These are phyloP conservation scores for Phytopythium litorale DNA, from an alignment of 352 stramenopile species.

Conservation along the genomic window DNA sequence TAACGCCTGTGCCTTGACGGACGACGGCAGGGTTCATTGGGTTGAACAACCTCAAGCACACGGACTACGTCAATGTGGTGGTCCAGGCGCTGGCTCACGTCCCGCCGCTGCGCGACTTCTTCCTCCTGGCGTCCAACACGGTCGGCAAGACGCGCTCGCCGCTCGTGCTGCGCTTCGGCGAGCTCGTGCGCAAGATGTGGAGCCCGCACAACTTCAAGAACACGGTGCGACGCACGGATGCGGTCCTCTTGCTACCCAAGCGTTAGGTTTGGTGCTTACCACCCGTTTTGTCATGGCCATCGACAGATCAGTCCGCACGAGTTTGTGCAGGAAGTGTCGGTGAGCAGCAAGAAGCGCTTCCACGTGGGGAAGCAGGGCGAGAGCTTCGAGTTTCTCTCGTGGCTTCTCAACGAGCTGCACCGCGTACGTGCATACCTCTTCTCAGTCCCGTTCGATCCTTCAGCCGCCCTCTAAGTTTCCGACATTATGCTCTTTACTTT, in stretches of 20 bases:
- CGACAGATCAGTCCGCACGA: constrained; percentile 93
- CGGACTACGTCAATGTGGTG: constrained; percentile 97
- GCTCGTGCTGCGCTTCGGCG: constrained; percentile 92
- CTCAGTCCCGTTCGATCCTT: background rate
- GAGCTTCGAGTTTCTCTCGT: constrained; percentile 95
- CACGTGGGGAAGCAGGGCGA: constrained; percentile 93
- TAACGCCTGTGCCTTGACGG: background rate
- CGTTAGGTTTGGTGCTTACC: too few relatives aligned
- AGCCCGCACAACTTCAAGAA: constrained; percentile 97
- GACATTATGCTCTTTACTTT: constrained; percentile 4
- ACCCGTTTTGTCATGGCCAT: background rate
- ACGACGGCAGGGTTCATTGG: constrained; percentile 89
- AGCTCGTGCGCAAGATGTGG: constrained; percentile 98
- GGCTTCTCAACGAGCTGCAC: constrained; percentile 95
- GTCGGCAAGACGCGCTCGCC: constrained; percentile 65
- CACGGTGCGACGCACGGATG: constrained; percentile 67
- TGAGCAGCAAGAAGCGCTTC: constrained; percentile 97
- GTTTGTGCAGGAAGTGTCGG: constrained; percentile 93
- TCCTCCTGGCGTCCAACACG: constrained; percentile 66
- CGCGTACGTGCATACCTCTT: constrained; percentile 29
- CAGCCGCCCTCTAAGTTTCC: background rate
- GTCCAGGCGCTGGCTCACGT: constrained; percentile 97
- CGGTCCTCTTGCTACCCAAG: background rate
- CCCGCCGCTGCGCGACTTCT: constrained; percentile 94
- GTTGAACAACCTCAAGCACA: constrained; percentile 97